Evolutionary conservation across 2,329 filamentous ascomycete species (phyloP).

Genomic region (Fusarium sp.): DNA sequence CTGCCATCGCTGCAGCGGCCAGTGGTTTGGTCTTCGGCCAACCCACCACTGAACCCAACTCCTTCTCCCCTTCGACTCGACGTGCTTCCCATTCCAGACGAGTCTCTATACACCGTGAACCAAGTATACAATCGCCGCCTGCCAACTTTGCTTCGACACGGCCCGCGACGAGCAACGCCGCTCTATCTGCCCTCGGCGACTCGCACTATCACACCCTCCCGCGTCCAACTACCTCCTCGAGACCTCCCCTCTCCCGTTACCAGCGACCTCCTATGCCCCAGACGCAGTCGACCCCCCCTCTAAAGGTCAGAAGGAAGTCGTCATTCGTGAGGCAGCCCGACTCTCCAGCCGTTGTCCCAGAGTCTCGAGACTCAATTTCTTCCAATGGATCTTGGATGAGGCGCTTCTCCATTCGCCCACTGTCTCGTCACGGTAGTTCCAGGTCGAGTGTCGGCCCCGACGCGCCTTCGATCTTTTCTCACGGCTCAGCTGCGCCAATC

Average conservation of each 20-base stretch:
- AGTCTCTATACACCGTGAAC: constrained; percentile 50
- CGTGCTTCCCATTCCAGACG: constrained; percentile 43
- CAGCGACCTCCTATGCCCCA: constrained; percentile 53
- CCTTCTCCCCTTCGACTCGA: constrained; percentile 43
- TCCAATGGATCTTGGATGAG: constrained; percentile 77
- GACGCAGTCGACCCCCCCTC: constrained; percentile 53
- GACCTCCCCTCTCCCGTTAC: constrained; percentile 51
- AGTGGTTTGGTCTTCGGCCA: constrained; percentile 68
- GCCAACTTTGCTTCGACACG: constrained; percentile 49
- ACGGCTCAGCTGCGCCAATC: constrained; percentile 73
- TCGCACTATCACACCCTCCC: constrained; percentile 45
- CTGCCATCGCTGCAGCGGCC: constrained; percentile 68
- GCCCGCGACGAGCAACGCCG: constrained; percentile 55
- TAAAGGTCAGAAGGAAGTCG: constrained; percentile 53
- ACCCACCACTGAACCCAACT: constrained; percentile 55
- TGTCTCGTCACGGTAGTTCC: constrained; percentile 70
- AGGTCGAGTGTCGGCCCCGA: constrained; percentile 72
- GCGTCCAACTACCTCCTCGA: constrained; percentile 46
- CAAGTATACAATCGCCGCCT: constrained; percentile 42
- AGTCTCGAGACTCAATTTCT: constrained; percentile 66
- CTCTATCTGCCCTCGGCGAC: constrained; percentile 46
- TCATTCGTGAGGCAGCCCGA: constrained; percentile 55
- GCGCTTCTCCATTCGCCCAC: constrained; percentile 71
- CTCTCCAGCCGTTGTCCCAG: constrained; percentile 49
- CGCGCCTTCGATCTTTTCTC: constrained; percentile 72